Evolutionary conservation across 83 land plant species (phyloP).

Genomic region (Isoetes engelmannii): DNA sequence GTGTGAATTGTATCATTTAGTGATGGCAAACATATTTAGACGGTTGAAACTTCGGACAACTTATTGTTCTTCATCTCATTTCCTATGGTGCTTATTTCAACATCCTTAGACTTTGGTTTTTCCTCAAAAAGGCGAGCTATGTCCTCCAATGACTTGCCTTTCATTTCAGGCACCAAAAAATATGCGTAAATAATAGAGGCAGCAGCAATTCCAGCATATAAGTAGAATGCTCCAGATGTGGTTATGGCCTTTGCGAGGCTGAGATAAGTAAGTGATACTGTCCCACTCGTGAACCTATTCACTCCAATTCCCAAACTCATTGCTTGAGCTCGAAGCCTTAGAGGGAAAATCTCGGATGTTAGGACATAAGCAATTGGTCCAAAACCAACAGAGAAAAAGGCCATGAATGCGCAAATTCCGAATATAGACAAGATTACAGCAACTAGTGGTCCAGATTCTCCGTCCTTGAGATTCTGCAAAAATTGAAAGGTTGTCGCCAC

Average conservation of each 20-base stretch:
- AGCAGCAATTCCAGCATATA: background rate
- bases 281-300: constrained; percentile 1
- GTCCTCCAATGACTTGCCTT: constrained; percentile 6
- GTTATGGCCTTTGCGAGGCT: background rate
- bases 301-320: background rate
- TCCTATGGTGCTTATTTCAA: no score
- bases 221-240: constrained; percentile 1
- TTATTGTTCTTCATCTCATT: no score
- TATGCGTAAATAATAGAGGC: background rate
- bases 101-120: no score
- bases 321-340: constrained; percentile 1
- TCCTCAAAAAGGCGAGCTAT: no score
- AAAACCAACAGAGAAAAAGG: background rate
- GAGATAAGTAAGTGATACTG: background rate
- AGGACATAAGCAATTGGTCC: background rate
- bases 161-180: background rate
- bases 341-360: constrained; percentile 5
- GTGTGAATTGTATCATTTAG: no score
- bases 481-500: constrained; percentile 40
- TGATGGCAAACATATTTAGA: no score
- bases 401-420: background rate
- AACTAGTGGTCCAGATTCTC: background rate
- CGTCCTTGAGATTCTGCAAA: background rate
- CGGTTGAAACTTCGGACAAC: no score
- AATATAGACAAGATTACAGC: background rate